Base-by-base conservation (phyloP, 768 basidiomycete species). In the Xerocomellus intermedius region DNA sequence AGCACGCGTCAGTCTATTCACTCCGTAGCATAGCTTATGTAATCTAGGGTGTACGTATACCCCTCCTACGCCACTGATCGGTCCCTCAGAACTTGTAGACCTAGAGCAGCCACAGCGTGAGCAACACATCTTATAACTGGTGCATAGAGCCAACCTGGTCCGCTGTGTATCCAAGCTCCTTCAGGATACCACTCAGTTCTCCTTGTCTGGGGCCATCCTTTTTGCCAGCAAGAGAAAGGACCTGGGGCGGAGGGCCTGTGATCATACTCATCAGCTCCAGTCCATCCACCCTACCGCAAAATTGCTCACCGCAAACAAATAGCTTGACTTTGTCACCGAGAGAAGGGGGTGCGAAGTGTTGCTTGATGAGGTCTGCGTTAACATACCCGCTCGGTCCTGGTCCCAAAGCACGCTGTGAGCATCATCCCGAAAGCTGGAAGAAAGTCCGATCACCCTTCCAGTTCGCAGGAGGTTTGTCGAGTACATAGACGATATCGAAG, bases 201-300 rank as follows among this genome's bases (percentile, higher is more conserved):
- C 94, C 95, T 72, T 97, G 94, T 73, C 90, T 84, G 8, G 53
- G 47, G 16, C 92, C 91, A 5, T 83, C 86, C 76, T 98, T 98
- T 70, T 88, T 84, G 17, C 97, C 97, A 48, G 91, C 85, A 55
- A 98, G 62, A 2, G 92, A 82, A n/a, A 79, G 79, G n/a, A 98
- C 89, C 70, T 97, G 94, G 5, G 81, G 82, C 13, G 94, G 96
- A 13, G 92, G 92, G 8, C 91, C 88, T 58, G 58, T 43, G 28
- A 16, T 16, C 9, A 26, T 26, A 19, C 14, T 22, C 43, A 54
- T 60, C 54, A 49, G n/a, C 19, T 22, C 28, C 22, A 32, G n/a
- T 19, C 32, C 9, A 48, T 35, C 33, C 24, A 12, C 5, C 13
- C 3, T 5, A 17, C 2, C 24, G 43, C 3, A 38, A n/a, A 8